phyloP scores from a whole-genome alignment of 495 filamentous ascomycete species.

The Parathielavia hyrcaniae region DNA sequence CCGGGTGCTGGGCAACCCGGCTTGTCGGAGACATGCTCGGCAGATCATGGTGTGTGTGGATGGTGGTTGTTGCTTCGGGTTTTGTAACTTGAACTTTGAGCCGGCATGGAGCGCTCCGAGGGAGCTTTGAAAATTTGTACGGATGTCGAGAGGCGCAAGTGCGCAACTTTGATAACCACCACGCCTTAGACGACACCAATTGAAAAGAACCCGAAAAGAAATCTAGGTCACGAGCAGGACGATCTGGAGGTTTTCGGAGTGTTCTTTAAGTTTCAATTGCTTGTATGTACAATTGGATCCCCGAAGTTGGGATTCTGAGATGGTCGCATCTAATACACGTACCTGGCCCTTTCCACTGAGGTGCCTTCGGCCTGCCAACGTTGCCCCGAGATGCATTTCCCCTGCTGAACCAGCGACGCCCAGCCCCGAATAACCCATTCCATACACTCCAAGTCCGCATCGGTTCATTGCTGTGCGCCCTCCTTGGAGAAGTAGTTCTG shows the following conservation, averaged over 20 bases:
- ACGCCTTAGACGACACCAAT: neutral
- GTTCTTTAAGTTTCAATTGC: constrained; percentile 16
- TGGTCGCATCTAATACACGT: neutral
- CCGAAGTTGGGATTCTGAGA: constrained; percentile 1
- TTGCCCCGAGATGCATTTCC: neutral
- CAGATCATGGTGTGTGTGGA: constrained; percentile 40
- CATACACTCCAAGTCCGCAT: neutral
- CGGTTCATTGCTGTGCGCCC: constrained; percentile 20
- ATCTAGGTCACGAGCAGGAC: neutral
- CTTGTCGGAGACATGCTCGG: constrained; percentile 40
- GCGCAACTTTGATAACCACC: constrained; percentile 25
- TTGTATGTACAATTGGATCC: constrained; percentile 13
- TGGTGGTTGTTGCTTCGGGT: constrained; percentile 2
- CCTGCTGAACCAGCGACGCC: neutral
- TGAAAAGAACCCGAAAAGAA: neutral
- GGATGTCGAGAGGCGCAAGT: constrained; percentile 20
- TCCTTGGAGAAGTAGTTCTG: constrained; percentile 70
- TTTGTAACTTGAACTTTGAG: constrained; percentile 10
- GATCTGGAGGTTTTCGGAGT: neutral
- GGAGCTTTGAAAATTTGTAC: constrained; percentile 43
- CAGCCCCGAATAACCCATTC: neutral
- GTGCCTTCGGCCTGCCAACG: neutral
- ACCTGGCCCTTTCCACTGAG: neutral
- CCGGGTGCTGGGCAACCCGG: constrained; percentile 22
- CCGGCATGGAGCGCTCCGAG: constrained; percentile 20